Conservation (phyloP, 306 rosid species). For the Calophaca sinica region DNA sequence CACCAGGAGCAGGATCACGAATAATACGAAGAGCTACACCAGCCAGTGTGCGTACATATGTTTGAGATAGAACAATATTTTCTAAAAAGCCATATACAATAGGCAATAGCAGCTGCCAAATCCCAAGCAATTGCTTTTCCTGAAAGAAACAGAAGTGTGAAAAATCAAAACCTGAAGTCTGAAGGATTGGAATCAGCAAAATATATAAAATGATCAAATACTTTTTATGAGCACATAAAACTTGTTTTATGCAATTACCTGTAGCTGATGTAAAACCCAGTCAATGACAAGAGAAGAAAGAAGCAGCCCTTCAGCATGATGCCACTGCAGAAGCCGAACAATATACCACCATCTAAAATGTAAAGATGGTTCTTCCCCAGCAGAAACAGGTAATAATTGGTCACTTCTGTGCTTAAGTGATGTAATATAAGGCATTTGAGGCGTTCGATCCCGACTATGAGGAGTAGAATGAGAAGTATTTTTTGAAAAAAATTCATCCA, state of each 20-base stretch:
- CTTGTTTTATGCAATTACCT: slow-evolving; percentile 56
- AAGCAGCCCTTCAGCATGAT: slow-evolving; percentile 86
- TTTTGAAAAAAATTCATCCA: slow-evolving; percentile 80
- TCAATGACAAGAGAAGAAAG: slow-evolving; percentile 86
- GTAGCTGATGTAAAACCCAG: slow-evolving; percentile 88
- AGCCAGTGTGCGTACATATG: slow-evolving; percentile 83
- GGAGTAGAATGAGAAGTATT: slow-evolving; percentile 61
- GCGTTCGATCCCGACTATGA: slow-evolving; percentile 69
- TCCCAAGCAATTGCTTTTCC: slow-evolving; percentile 84
- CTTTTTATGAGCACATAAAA: slow-evolving; percentile 26
- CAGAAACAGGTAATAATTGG: slow-evolving; percentile 56
- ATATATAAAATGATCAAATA: background rate
- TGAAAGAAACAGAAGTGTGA: slow-evolving; percentile 50
- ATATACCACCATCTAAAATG: slow-evolving; percentile 96
- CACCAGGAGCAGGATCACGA: slow-evolving; percentile 87
- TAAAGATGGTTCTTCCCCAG: slow-evolving; percentile 79
- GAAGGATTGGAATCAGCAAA: slow-evolving; percentile 13
- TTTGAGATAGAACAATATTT: slow-evolving; percentile 81
- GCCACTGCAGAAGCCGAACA: slow-evolving; percentile 92
- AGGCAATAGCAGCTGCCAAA: slow-evolving; percentile 89
- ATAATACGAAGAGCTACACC: slow-evolving; percentile 75
- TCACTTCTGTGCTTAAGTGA: slow-evolving; percentile 64
- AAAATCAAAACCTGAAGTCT: slow-evolving; percentile 49
- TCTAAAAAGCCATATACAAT: slow-evolving; percentile 87
- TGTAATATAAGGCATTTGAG: slow-evolving; percentile 65